A percentile compares a stretch with the other conserved stretches of the same genome.
Evolutionary conservation across 805 yeast species (phyloP).

Genomic region (Kuraishia piskuri): DNA sequence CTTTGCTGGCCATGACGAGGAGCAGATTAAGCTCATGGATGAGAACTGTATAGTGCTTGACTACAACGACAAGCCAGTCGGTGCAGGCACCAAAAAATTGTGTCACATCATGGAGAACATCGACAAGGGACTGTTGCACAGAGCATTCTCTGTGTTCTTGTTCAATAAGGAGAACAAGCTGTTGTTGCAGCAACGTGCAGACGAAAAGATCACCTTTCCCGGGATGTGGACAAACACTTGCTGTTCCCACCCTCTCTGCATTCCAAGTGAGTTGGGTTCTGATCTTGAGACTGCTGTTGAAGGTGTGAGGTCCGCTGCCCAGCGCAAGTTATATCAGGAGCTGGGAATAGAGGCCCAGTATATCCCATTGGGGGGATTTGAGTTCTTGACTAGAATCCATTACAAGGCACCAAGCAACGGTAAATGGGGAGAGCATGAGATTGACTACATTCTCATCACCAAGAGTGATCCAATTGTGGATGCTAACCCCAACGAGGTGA

Average conservation of each 20-base stretch:
- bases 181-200: conserved; percentile 90
- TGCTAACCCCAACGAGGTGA: conserved; percentile 77
- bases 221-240: conserved; percentile 98
- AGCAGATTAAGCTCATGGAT: conserved; percentile 91
- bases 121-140: conserved; percentile 76
- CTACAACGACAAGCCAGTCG: conserved; percentile 78
- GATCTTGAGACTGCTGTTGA: conserved; percentile 49
- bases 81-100: conserved; percentile 88
- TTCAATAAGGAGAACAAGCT: conserved; percentile 72
- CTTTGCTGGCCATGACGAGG: conserved; percentile 86
- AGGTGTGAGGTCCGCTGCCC: conserved; percentile 86
- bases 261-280: conserved; percentile 70
- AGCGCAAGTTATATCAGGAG: conserved; percentile 88
- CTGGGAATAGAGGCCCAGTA: conserved; percentile 67
- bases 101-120: conserved; percentile 88
- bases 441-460: conserved; percentile 86
- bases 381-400: conserved; percentile 88
- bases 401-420: conserved; percentile 80
- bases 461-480: conserved; percentile 38
- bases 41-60: conserved; percentile 93
- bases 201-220: conserved; percentile 94
- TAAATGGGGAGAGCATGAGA: conserved; percentile 96
- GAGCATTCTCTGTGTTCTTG: conserved; percentile 94
- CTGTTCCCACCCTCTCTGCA: conserved; percentile 94
- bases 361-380: conserved; percentile 58